A percentile compares a stretch with the other conserved stretches of the same genome.
phyloP scores from a whole-genome alignment of 2,329 filamentous ascomycete genomes.

The Colletotrichum cereale region DNA sequence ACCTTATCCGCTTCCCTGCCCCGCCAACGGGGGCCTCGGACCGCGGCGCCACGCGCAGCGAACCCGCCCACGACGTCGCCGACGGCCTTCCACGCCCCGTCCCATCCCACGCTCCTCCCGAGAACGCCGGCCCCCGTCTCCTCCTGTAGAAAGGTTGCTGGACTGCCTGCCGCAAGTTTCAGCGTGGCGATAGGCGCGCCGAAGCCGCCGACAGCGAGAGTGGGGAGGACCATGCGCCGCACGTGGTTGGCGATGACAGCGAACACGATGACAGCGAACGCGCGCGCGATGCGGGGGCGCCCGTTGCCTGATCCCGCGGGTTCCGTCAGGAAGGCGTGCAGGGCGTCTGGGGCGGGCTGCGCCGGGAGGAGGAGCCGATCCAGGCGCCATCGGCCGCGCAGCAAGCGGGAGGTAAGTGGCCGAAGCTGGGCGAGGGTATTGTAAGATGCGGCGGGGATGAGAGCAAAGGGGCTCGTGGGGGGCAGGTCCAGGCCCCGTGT shows the following conservation, averaged over 20 bases:
- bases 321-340: not conserved
- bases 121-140: conserved; percentile 35
- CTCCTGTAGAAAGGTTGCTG: conserved; percentile 51
- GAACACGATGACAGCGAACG: conserved; percentile 46
- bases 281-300: conserved; percentile 35
- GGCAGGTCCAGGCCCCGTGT: not conserved
- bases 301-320: conserved; percentile 40
- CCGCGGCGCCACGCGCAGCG: conserved; percentile 17
- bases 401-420: not conserved
- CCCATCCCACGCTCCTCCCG: not conserved
- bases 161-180: conserved; percentile 52
- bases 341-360: not conserved
- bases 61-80: conserved; percentile 19
- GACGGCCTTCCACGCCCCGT: not conserved
- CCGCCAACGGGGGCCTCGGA: not conserved
- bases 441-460: not conserved
- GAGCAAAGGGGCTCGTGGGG: not conserved
- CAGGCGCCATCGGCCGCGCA: not conserved
- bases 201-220: conserved; percentile 48
- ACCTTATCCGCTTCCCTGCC: not conserved
- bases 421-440: not conserved
- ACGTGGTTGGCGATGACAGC: conserved; percentile 57
- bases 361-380: not conserved
- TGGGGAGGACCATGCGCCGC: conserved; percentile 49
- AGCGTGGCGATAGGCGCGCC: conserved; percentile 50